Conservation (phyloP, 352 stramenopile genomes). For the Globisporangium perplexum region DNA sequence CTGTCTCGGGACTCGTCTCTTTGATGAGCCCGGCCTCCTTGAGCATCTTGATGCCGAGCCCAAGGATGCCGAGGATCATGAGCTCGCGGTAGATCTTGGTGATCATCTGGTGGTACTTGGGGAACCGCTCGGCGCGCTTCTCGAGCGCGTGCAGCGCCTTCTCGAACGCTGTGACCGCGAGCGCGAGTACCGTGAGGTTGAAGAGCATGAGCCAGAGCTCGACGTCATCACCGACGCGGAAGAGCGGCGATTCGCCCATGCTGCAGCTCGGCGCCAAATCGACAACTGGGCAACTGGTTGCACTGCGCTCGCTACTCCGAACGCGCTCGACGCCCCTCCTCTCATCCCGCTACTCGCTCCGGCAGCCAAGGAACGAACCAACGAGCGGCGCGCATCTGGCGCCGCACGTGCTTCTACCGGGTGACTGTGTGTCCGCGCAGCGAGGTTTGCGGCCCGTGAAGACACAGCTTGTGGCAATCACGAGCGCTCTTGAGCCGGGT, state of each 20-base stretch:
- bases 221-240: conserved; percentile 20
- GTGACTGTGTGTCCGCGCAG: not conserved
- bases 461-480: not conserved
- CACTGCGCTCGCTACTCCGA: not conserved
- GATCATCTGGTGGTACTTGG: conserved; percentile 69
- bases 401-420: not conserved
- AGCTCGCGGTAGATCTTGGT: conserved; percentile 57
- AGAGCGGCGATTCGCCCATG: conserved; percentile 12
- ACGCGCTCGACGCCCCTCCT: no score
- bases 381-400: not conserved
- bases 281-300: not conserved
- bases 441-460: not conserved
- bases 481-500: not conserved
- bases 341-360: not conserved
- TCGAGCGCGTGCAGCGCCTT: conserved; percentile 32
- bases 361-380: not conserved
- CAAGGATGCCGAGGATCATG: conserved; percentile 54
- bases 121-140: conserved; percentile 33
- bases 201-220: conserved; percentile 48
- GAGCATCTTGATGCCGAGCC: conserved; percentile 46
- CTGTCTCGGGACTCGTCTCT: conserved; percentile 27
- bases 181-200: conserved; percentile 42
- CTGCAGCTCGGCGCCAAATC: not conserved
- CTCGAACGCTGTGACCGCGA: conserved; percentile 48
- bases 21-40: conserved; percentile 28